Percentiles rank a stretch among this genome's conserved stretches.
Evolutionary conservation across 495 filamentous ascomycete species (phyloP).

Genomic region (Viridothelium virens): DNA sequence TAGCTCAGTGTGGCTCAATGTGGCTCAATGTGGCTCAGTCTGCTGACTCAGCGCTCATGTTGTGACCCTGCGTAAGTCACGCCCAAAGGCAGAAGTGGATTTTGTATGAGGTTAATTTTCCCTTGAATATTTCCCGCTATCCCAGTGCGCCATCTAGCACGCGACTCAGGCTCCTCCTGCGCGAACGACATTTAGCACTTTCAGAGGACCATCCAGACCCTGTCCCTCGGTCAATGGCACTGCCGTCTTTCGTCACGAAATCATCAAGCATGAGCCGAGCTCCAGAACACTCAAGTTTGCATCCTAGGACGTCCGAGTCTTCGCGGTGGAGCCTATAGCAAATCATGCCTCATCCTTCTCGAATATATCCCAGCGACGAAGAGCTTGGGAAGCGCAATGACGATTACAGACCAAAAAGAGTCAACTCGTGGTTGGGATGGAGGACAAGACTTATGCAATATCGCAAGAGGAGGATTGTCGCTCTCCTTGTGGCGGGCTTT

Average conservation of each 20-base stretch:
- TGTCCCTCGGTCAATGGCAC: background rate
- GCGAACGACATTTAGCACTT: background rate
- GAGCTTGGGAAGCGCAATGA: slow-evolving; percentile 66
- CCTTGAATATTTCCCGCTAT: background rate
- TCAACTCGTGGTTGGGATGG: slow-evolving; percentile 31
- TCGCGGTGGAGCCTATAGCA: background rate
- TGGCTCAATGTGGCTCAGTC: background rate
- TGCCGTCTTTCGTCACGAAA: background rate
- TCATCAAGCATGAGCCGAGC: background rate
- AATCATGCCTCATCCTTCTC: slow-evolving; percentile 1
- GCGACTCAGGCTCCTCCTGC: background rate
- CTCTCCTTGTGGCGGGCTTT: slow-evolving; percentile 38
- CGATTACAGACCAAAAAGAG: slow-evolving; percentile 44
- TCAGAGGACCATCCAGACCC: background rate
- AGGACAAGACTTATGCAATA: slow-evolving; percentile 35
- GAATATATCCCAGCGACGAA: slow-evolving; percentile 41
- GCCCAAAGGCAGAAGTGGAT: background rate
- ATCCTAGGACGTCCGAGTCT: background rate
- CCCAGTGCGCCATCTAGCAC: background rate
- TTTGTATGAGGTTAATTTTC: background rate
- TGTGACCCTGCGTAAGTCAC: background rate
- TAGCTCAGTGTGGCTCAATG: background rate
- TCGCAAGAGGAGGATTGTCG: slow-evolving; percentile 39
- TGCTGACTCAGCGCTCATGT: background rate
- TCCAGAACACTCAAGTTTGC: background rate